Evolutionary conservation across 2,329 filamentous ascomycete species (phyloP), one percentile per base, ranked within the genome.

Genomic region (Colletotrichum magnum): DNA sequence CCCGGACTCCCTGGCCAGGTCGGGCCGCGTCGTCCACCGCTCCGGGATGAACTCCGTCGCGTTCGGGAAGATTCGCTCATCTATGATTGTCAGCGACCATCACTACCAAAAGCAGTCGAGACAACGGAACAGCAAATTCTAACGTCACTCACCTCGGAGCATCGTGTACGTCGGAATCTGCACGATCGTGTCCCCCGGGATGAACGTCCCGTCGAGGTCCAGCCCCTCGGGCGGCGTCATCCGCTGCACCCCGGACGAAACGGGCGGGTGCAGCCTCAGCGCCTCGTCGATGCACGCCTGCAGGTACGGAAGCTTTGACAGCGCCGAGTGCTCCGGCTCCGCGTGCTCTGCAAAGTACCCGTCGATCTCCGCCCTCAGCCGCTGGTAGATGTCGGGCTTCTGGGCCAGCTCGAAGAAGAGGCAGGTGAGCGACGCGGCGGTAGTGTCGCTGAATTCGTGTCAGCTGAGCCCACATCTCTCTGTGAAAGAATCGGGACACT

Each of bases 231-330:
- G 75, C 0, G 82, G 81, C 3, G 82, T 82, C 36, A 78, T 68
- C 2, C 83, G 73, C 51, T 77, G 76, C 5, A 79, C 39, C 2
- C 79, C 80, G 2, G 75, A 75, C 0, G 79, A 77, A 0, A 82
- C 77, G 1, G 81, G 72, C 1, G 82, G 81, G 50, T 79, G 74
- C 4, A 84, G 71, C 0, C 82, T 75, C 41, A 83, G 73, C 0
- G 79, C 58, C 69, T 85, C 83, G 53, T 84, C 77, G 53, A 85
- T 79, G 43, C 75, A 74, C 3, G 78, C 82, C 53, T 79, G 75
- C 12, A 83, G 75, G 50, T 77, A 74, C 16, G 69, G 64, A 36
- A 78, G 66, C 47, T 73, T 74, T 3, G 72, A 71, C 5, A 79
- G 71, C 1, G 45, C 48, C 50, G 73, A 58, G 50, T 69, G 63